Percentiles rank a stretch among this genome's conserved stretches.
Evolutionary conservation across 306 rosid species (phyloP).

Genomic region (Ziziphus jujuba): DNA sequence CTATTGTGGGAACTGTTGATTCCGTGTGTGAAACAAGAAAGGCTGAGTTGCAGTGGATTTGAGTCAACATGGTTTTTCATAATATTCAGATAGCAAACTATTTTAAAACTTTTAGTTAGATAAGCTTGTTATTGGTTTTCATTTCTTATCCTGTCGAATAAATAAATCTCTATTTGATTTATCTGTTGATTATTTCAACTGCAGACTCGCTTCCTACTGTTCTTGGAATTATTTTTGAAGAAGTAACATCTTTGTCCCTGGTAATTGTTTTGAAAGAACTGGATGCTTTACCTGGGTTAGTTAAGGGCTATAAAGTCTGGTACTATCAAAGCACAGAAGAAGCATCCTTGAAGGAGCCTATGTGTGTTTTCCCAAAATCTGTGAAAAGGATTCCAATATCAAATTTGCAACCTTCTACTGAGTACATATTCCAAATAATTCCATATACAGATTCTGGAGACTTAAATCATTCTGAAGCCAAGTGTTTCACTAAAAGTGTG

Average conservation of each 20-base stretch:
- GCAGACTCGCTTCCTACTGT: background rate
- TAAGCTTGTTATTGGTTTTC: too few species aligned
- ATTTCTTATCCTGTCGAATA: too few species aligned
- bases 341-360: background rate
- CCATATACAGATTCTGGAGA: background rate
- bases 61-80: too few species aligned
- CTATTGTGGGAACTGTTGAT: too few species aligned
- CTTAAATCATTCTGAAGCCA: background rate
- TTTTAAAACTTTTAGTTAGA: too few species aligned
- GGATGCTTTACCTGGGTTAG: background rate
- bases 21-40: too few species aligned
- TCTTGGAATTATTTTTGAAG: background rate
- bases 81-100: too few species aligned
- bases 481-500: background rate
- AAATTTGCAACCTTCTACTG: background rate
- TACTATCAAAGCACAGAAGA: background rate
- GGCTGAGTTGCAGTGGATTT: too few species aligned
- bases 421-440: background rate
- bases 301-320: background rate
- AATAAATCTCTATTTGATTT: background rate
- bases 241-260: background rate
- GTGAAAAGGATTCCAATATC: background rate
- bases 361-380: background rate
- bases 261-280: background rate
- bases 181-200: background rate